Conservation (phyloP, 148 eudicot species). For the Oxyria digyna region DNA sequence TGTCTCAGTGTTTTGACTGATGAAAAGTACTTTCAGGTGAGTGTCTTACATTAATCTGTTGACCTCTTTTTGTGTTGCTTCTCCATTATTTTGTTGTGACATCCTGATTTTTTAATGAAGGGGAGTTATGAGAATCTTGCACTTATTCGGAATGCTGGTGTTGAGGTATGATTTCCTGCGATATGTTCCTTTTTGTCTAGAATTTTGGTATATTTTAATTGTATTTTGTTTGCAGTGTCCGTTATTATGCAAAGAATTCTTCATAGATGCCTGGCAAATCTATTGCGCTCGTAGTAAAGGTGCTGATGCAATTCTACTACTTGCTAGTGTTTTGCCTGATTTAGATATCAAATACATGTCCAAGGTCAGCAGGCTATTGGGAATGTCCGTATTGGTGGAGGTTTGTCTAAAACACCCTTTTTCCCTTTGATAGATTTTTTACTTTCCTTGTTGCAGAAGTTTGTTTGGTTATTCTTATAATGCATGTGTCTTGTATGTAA, state of each 20-base stretch:
- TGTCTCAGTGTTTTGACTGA: constrained; percentile 96
- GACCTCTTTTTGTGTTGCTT: not conserved
- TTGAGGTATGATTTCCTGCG: constrained; percentile 36
- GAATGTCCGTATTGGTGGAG: constrained; percentile 78
- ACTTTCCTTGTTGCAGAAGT: not conserved
- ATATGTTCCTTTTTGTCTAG: not conserved
- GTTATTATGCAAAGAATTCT: constrained; percentile 85
- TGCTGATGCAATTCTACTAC: constrained; percentile 87
- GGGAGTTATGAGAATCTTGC: constrained; percentile 91
- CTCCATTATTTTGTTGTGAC: not conserved
- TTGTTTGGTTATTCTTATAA: not conserved
- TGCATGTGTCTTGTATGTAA: not conserved
- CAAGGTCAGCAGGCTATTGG: constrained; percentile 79
- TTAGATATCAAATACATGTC: constrained; percentile 65
- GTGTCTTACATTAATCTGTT: not conserved
- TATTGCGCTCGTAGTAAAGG: constrained; percentile 86
- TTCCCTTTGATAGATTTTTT: not conserved
- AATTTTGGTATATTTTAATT: not conserved
- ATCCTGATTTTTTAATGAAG: constrained; percentile 21
- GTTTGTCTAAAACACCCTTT: constrained; percentile 16
- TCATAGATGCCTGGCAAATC: constrained; percentile 94
- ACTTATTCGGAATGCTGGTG: constrained; percentile 78
- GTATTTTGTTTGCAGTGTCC: constrained; percentile 57
- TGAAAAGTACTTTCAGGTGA: constrained; percentile 77
- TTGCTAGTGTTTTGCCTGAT: constrained; percentile 79